Conservation (phyloP, 768 basidiomycete species). For the Lanmaoa rubissima region DNA sequence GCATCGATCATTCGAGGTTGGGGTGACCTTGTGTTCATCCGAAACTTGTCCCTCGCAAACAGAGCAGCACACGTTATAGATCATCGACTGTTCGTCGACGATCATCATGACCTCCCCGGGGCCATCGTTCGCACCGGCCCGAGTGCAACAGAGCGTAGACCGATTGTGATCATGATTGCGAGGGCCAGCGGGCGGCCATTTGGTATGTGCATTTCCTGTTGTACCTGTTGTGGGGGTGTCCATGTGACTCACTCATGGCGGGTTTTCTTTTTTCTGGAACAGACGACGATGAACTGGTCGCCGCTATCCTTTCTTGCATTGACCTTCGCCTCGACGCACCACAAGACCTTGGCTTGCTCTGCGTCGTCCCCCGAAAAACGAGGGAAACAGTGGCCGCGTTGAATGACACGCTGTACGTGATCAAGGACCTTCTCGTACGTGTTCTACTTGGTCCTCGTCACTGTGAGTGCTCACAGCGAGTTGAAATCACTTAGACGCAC, state of each 20-base stretch:
- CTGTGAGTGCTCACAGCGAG: background rate
- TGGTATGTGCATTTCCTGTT: constrained; percentile 7
- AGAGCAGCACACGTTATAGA: constrained; percentile 2
- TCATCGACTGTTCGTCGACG: background rate
- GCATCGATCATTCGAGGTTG: background rate
- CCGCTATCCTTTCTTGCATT: constrained; percentile 9
- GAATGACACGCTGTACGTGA: background rate
- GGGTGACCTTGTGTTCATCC: background rate
- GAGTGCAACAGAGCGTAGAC: background rate
- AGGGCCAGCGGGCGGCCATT: constrained; percentile 1
- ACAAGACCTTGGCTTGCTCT: constrained; percentile 16
- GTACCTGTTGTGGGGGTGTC: background rate
- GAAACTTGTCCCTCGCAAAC: background rate
- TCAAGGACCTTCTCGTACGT: constrained; percentile 14
- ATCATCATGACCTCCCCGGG: background rate
- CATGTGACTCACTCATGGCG: background rate
- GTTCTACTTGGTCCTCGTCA: background rate
- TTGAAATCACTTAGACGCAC: background rate
- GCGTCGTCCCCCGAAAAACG: constrained; percentile 3
- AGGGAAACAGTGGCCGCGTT: background rate
- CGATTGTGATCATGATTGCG: constrained; percentile 6
- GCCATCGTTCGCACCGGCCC: constrained; percentile 1
- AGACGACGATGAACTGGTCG: constrained; percentile 10
- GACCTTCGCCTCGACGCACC: constrained; percentile 2
- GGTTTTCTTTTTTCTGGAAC: background rate